A percentile compares a stretch with the other conserved stretches of the same genome.
Conservation (phyloP, 1,139 yeast species). For the Hansenula lynferdii region DNA sequence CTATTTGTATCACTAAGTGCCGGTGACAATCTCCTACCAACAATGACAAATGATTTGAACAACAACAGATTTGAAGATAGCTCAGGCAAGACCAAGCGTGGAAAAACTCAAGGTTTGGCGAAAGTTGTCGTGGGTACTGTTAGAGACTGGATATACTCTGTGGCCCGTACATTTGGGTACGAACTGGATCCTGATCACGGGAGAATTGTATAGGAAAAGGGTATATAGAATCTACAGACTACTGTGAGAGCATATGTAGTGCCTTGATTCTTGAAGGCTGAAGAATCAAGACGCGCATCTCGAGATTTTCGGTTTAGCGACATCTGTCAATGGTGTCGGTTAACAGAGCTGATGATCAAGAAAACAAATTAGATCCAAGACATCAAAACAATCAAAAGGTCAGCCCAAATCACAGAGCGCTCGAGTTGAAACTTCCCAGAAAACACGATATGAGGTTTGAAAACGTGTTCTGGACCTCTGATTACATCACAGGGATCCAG, state of each 20-base stretch:
- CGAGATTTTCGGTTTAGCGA: no score
- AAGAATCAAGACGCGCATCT: no score
- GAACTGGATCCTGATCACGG: constrained; percentile 61
- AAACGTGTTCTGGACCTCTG: constrained; percentile 25
- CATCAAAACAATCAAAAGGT: no score
- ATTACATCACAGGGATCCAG: constrained; percentile 25
- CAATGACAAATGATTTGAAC: constrained; percentile 26
- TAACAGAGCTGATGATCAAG: no score
- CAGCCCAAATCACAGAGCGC: no score
- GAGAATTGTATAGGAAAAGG: constrained; percentile 26
- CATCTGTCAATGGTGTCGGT: no score
- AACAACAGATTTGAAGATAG: constrained; percentile 23
- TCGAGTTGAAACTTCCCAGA: no score
- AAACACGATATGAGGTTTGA: constrained; percentile 10
- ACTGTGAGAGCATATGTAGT: no score
- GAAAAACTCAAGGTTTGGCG: constrained; percentile 48
- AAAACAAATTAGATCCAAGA: no score
- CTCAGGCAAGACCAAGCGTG: constrained; percentile 26
- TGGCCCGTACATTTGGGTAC: constrained; percentile 52
- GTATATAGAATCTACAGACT: not conserved
- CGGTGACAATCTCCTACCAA: constrained; percentile 83
- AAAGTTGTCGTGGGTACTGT: constrained; percentile 56
- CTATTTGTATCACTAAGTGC: constrained; percentile 91
- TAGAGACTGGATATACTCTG: constrained; percentile 44
- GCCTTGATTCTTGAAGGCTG: no score